Evolutionary conservation across 2,329 filamentous ascomycete genomes (phyloP).

Genomic region (Arthrobotrys entomopaga): DNA sequence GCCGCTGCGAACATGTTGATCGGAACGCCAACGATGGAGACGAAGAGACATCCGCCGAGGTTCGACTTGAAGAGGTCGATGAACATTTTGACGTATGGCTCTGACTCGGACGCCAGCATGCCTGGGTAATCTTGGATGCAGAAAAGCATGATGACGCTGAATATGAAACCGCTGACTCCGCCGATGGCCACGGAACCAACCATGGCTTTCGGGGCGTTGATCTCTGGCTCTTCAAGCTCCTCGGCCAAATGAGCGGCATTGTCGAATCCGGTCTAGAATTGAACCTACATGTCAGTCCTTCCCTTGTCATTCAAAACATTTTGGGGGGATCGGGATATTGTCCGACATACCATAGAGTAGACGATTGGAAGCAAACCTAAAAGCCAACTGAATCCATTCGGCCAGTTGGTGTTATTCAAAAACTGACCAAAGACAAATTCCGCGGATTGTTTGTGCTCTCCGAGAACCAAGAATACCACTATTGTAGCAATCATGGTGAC

Average conservation of each 20-base stretch:
- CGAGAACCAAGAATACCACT: conserved; percentile 45
- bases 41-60: conserved; percentile 43
- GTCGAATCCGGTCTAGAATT: conserved; percentile 45
- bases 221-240: conserved; percentile 52
- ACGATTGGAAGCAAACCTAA: conserved; percentile 48
- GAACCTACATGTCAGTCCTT: neutral
- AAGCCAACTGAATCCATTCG: conserved; percentile 31
- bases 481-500: conserved; percentile 44
- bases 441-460: conserved; percentile 45
- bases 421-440: conserved; percentile 49
- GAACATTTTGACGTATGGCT: conserved; percentile 54
- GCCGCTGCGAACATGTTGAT: conserved; percentile 53
- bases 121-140: conserved; percentile 50
- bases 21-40: conserved; percentile 50
- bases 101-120: conserved; percentile 34
- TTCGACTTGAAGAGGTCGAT: conserved; percentile 53
- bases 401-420: conserved; percentile 53
- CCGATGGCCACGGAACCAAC: conserved; percentile 52
- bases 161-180: conserved; percentile 37
- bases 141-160: conserved; percentile 55
- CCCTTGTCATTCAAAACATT: neutral
- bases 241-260: conserved; percentile 52
- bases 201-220: conserved; percentile 53
- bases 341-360: conserved; percentile 50
- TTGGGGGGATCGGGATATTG: neutral